phyloP scores from a whole-genome alignment of 202 grass and related monocot genomes.

The Schoenoplectus triqueter region DNA sequence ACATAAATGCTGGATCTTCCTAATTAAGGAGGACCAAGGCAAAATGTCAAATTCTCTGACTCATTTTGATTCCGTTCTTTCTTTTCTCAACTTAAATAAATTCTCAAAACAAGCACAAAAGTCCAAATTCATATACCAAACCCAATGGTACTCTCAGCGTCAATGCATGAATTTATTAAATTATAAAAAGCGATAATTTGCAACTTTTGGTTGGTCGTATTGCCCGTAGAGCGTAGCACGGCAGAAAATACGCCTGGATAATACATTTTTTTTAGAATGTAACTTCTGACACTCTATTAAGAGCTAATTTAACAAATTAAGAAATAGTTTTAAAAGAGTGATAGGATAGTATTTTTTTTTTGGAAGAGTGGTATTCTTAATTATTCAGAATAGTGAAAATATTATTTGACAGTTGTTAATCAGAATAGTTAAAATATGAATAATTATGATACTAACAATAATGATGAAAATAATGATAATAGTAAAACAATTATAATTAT shows the following conservation, averaged over 20 bases:
- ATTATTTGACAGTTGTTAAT: too few species aligned
- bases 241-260: not conserved
- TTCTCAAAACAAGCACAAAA: conserved; percentile 30
- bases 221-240: not conserved
- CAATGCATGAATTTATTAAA: conserved; percentile 11
- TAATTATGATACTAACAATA: too few species aligned
- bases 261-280: not conserved
- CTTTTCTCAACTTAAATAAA: not conserved
- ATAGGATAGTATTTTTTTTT: too few species aligned
- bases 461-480: too few species aligned
- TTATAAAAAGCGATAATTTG: not conserved
- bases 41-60: conserved; percentile 37
- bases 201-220: not conserved
- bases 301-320: too few species aligned
- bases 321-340: too few species aligned
- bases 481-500: too few species aligned
- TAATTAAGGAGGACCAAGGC: not conserved
- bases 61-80: conserved; percentile 21
- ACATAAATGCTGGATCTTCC: not conserved
- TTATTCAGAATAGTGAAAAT: too few species aligned
- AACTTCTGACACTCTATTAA: not conserved
- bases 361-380: too few species aligned
- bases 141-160: not conserved
- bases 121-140: conserved; percentile 21
- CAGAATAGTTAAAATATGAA: too few species aligned